Conservation (phyloP, 352 stramenopile genomes). For the Sclerospora graminicola region DNA sequence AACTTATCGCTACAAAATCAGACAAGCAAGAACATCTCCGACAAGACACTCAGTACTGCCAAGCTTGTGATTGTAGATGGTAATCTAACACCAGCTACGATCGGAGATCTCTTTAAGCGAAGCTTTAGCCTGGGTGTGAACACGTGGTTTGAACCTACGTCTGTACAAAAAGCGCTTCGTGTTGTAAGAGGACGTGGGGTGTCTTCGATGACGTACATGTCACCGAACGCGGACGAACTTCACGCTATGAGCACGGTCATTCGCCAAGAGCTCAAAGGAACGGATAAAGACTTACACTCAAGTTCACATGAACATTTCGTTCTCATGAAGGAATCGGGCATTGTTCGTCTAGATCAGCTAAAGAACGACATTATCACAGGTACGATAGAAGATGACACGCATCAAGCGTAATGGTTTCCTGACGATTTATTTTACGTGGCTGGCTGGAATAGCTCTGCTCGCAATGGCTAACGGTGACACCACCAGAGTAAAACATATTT, state of each 20-base stretch:
- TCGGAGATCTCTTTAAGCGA: constrained; percentile 41
- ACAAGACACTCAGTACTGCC: constrained; percentile 36
- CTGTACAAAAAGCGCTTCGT: constrained; percentile 67
- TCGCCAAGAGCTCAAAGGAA: constrained; percentile 12
- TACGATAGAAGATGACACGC: constrained; percentile 4
- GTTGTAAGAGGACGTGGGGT: constrained; percentile 42
- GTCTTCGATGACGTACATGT: constrained; percentile 52
- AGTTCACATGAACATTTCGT: constrained; percentile 36
- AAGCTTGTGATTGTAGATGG: constrained; percentile 65
- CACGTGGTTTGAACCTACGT: constrained; percentile 81
- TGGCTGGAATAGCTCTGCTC: constrained; percentile 30
- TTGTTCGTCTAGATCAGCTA: constrained; percentile 35
- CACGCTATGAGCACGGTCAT: constrained; percentile 60
- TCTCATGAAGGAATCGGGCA: constrained; percentile 31
- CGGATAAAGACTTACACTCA: constrained; percentile 11
- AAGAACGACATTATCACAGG: constrained; percentile 63
- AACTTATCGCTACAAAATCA: constrained; percentile 10
- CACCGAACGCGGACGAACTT: constrained; percentile 70
- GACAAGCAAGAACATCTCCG: constrained; percentile 32
- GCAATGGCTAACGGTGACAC: constrained; percentile 49
- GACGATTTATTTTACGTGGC: constrained; percentile 1
- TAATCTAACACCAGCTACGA: constrained; percentile 44
- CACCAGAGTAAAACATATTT: constrained; percentile 43
- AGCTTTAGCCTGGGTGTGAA: constrained; percentile 26
- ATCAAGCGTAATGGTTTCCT: neutral